Base-by-base conservation (phyloP, 768 basidiomycete species). In the Lactifluus echinatus region DNA sequence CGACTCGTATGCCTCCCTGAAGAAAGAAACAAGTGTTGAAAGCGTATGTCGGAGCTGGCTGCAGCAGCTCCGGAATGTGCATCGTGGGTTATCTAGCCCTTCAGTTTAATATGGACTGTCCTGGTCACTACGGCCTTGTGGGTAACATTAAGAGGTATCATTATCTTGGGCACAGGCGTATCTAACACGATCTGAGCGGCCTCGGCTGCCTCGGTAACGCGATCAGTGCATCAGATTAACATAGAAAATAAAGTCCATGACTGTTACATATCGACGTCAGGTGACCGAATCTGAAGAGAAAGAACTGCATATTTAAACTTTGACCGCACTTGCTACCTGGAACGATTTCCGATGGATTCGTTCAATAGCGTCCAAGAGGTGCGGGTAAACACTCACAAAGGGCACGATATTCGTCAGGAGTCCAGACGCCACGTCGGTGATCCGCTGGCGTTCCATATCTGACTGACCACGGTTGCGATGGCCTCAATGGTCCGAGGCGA, bases 101-200 rank as follows among this genome's bases (percentile, higher is more conserved):
- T 76, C 2, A 93, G 73, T 19, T 72, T 70, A 0, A 70, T 56
- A 62, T 84, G 85, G 29, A 84, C 71, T 66, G 3, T 67, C 91
- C 90, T 82, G 63, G 81, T 85, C 44, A 89, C 84, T 60, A 94
- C 87, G 2, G 87, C 89, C 0, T 81, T 85, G 67, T 94, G 92
- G 2, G 92, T 89, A 17, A 93, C 86, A 65, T 95, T 93, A 63
- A 95, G 78, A 0, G 89, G 89, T 24, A 92, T 80, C 90, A 91
- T 91, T 14, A 73, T 71, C 26, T 73, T 80, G 72, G 80, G 83
- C 8, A 89, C 74, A 3, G 87, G 83, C 5, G 76, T 76, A 65
- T 90, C 75, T 42, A 92, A 68, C 3, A 93, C 87, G 52, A 93
- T 90, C 64, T 89, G 85, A 2, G 85, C 79, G 2, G 91, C 88